Evolutionary conservation across 495 filamentous ascomycete genomes (phyloP).

Genomic region (Immersiella caudata): DNA sequence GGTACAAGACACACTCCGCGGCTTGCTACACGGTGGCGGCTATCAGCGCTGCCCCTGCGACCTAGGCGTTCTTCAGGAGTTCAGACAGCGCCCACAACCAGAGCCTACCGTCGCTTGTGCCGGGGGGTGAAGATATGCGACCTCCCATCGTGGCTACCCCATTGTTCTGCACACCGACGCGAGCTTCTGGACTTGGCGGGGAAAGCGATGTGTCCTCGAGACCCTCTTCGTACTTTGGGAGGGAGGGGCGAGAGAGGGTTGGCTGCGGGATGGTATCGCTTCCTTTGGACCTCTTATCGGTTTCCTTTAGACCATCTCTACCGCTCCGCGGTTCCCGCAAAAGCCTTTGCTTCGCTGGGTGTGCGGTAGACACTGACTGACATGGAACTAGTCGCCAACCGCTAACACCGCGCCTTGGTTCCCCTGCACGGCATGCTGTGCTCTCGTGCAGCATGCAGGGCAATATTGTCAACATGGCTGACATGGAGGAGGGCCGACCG

Average conservation of each 20-base stretch:
- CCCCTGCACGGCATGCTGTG: constrained; percentile 12
- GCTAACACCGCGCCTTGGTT: constrained; percentile 1
- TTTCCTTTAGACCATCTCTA: background rate
- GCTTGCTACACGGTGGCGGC: constrained; percentile 11
- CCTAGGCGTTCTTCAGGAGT: background rate
- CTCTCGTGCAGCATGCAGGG: constrained; percentile 1
- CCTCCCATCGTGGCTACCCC: constrained; percentile 1
- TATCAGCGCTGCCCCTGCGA: constrained; percentile 5
- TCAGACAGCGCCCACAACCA: background rate
- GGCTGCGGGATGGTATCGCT: background rate
- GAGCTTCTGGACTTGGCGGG: constrained; percentile 9
- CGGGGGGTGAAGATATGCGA: constrained; percentile 8
- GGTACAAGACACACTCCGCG: constrained; percentile 14
- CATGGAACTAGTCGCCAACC: background rate
- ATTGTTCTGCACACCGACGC: constrained; percentile 11
- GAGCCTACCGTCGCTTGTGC: constrained; percentile 9
- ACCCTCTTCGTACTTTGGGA: background rate
- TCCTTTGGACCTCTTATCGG: background rate
- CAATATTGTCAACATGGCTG: constrained; percentile 11
- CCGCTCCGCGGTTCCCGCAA: background rate
- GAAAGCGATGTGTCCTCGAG: background rate
- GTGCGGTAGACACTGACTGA: background rate
- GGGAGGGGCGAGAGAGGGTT: background rate
- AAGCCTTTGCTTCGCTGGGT: background rate
- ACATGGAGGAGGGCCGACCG: background rate